These are phyloP conservation scores for Calonectria ilicicola DNA, from an alignment of 2,329 filamentous ascomycete genomes.

Conservation along the genomic window DNA sequence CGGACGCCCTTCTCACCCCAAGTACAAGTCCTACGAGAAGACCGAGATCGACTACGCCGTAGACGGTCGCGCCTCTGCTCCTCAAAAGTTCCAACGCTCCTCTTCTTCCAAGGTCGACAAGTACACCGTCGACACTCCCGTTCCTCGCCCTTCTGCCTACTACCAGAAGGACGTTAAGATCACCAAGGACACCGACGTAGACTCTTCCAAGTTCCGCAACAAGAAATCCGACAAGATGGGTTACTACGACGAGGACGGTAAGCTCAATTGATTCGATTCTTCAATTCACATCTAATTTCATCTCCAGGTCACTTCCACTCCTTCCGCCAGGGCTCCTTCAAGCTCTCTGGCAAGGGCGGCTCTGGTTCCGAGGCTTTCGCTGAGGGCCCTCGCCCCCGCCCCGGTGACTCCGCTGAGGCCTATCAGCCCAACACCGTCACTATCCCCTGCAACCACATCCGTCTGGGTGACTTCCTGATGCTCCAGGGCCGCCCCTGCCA, in stretches of 20 bases:
- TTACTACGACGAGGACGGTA: slow-evolving; percentile 74
- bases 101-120: slow-evolving; percentile 38
- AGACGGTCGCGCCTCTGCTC: slow-evolving; percentile 15
- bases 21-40: slow-evolving; percentile 24
- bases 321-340: slow-evolving; percentile 67
- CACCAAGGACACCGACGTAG: slow-evolving; percentile 75
- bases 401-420: slow-evolving; percentile 45
- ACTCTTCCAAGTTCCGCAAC: slow-evolving; percentile 59
- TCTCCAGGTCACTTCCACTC: slow-evolving; percentile 69
- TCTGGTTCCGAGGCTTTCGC: slow-evolving; percentile 60
- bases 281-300: slow-evolving; percentile 16
- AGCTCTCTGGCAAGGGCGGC: slow-evolving; percentile 65
- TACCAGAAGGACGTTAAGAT: slow-evolving; percentile 68
- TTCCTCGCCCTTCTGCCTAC: slow-evolving; percentile 58
- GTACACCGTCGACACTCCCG: slow-evolving; percentile 49
- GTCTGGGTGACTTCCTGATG: slow-evolving; percentile 98
- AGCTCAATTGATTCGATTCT: slow-evolving; percentile 39
- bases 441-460: slow-evolving; percentile 99
- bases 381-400: slow-evolving; percentile 44
- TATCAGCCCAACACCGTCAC: slow-evolving; percentile 85
- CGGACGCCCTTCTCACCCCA: slow-evolving; percentile 12
- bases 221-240: slow-evolving; percentile 69
- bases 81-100: slow-evolving; percentile 28
- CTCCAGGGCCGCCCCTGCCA: slow-evolving; percentile 99
- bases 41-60: slow-evolving; percentile 31